Evolutionary conservation across 140 eudicot genomes (phyloP), one percentile per base, ranked within the genome.

Genomic region (Senecio squalidus): DNA sequence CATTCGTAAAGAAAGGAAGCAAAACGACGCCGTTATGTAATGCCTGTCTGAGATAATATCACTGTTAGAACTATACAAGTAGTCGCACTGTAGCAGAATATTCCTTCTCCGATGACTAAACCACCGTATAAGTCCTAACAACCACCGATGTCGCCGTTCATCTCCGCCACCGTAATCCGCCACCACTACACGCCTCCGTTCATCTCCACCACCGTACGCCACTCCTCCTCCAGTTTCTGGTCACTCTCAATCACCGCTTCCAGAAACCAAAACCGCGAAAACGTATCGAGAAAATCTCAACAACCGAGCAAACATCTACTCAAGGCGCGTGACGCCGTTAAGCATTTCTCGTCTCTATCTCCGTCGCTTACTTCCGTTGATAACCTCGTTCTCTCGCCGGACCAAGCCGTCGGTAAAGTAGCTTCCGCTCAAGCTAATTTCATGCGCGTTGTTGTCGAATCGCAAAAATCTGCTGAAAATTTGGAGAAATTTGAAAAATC

Each of bases 361-460:
- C 87, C 96, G 25, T 61, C 83, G 40, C 88, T 89, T 15, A 68
- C 78, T 4, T 36, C 51, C 4, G 64, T 55, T 0, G 79, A 76
- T 60, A 62, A 67, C 36, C 73, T 76, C 15, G 62, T 33, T 1
- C 83, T 81, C 43, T 41, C 81, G 0, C 65, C 70, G 4, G 74
- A 76, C 56, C 90, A 88, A 59, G 89, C 96, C 6, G 44, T 84
- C 16, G 90, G 90, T 18, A 72, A 59, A 21, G 96, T 84, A 3
- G 67, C 82, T 39, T 67, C 94, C 9, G 74, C 88, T 21, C 94
- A 88, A 45, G 96, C 96, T 13, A 81, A 88, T 63, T 92, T 92
- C 69, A 92, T 92, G 98, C 98, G 98, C 60, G 98, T 92, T 1
- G 78, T 86, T 5, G 88, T 92, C 2, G 78, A 76, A 31, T 47